These are phyloP conservation scores for Boletus reticulatus DNA, from an alignment of 768 basidiomycete genomes.

Conservation along the genomic window DNA sequence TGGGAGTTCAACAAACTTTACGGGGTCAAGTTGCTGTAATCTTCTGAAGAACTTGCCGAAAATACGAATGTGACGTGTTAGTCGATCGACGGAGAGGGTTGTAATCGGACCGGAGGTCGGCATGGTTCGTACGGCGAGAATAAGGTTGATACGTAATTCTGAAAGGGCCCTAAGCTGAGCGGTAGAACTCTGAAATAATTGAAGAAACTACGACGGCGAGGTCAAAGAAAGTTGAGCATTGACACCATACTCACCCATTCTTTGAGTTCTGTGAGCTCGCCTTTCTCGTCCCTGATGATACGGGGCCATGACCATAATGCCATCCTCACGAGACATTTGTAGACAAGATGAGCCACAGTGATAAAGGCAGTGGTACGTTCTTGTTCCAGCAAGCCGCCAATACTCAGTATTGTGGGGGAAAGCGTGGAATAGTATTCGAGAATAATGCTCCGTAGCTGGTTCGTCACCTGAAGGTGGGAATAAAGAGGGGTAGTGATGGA, in stretches of 20 bases:
- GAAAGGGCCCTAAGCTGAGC: slow-evolving; percentile 54
- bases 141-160: slow-evolving; percentile 54
- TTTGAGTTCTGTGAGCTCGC: slow-evolving; percentile 43
- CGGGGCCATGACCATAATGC: slow-evolving; percentile 69
- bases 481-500: neutral
- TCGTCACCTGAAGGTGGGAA: slow-evolving; percentile 17
- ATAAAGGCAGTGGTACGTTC: slow-evolving; percentile 46
- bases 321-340: slow-evolving; percentile 73
- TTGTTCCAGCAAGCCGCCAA: slow-evolving; percentile 36
- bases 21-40: slow-evolving; percentile 58
- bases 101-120: slow-evolving; percentile 35
- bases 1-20: slow-evolving; percentile 63
- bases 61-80: slow-evolving; percentile 66
- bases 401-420: slow-evolving; percentile 30
- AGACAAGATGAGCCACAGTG: slow-evolving; percentile 61
- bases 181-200: slow-evolving; percentile 59
- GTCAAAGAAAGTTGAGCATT: neutral
- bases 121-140: slow-evolving; percentile 41
- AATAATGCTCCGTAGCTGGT: slow-evolving; percentile 49
- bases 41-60: slow-evolving; percentile 83
- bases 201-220: slow-evolving; percentile 45
- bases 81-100: slow-evolving; percentile 47
- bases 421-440: slow-evolving; percentile 60
- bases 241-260: slow-evolving; percentile 47
- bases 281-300: slow-evolving; percentile 41